A percentile compares a stretch with the other conserved stretches of the same genome.
phyloP scores from a whole-genome alignment of 1,139 yeast species.

The Diutina catenulata region DNA sequence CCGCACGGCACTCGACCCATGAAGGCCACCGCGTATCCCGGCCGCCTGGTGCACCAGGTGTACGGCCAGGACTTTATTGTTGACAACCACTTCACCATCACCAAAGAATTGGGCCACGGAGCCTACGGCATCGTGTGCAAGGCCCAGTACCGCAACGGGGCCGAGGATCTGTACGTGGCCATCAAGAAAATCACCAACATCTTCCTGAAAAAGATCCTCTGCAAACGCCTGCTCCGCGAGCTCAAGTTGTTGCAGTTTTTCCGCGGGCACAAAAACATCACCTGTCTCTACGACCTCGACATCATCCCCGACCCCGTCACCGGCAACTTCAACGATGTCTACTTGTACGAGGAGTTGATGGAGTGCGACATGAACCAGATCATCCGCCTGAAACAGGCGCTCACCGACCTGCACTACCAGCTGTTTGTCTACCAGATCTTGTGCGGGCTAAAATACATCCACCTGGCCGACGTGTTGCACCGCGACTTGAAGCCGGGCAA shows the following conservation, averaged over 20 bases:
- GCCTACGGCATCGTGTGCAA: conserved; percentile 96
- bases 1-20: too few relatives aligned
- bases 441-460: conserved; percentile 89
- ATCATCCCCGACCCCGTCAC: conserved; percentile 63
- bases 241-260: conserved; percentile 80
- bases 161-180: conserved; percentile 53
- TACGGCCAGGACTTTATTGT: conserved; percentile 85
- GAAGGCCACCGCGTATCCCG: conserved; percentile 12
- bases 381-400: conserved; percentile 83
- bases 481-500: conserved; percentile 94
- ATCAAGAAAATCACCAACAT: conserved; percentile 91
- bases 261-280: conserved; percentile 86
- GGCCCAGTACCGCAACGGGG: conserved; percentile 73
- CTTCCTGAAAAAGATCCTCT: conserved; percentile 75
- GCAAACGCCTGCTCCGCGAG: conserved; percentile 85
- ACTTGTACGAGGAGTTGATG: conserved; percentile 89
- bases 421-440: conserved; percentile 83
- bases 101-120: conserved; percentile 91
- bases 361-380: conserved; percentile 98
- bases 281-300: conserved; percentile 80
- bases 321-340: conserved; percentile 78
- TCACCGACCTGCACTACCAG: conserved; percentile 93
- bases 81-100: conserved; percentile 72
- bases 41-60: conserved; percentile 41
- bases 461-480: conserved; percentile 90